Evolutionary conservation across 441 rosid species (phyloP).

Genomic region (Populus hybrid): DNA sequence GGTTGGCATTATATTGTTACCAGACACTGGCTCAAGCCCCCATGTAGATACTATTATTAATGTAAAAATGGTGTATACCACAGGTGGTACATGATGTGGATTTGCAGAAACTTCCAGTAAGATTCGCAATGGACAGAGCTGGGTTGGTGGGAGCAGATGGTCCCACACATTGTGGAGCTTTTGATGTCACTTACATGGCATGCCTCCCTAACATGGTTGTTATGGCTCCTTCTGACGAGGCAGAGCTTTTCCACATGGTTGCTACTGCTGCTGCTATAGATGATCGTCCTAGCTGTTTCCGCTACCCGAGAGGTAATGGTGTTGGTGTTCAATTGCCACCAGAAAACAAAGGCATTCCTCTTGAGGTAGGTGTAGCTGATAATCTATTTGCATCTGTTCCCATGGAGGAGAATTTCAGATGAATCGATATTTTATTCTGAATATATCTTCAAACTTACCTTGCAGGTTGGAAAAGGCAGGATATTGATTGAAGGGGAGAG

Average conservation of each 20-base stretch:
- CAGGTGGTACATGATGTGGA: conserved; percentile 97
- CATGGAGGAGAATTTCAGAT: not conserved
- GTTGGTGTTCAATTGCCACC: conserved; percentile 75
- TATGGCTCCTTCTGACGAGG: conserved; percentile 96
- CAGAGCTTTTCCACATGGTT: conserved; percentile 93
- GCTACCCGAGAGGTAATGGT: conserved; percentile 93
- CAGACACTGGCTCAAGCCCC: not conserved
- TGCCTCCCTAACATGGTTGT: conserved; percentile 98
- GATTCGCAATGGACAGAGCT: conserved; percentile 97
- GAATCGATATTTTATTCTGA: not conserved
- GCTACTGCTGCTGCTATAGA: conserved; percentile 89
- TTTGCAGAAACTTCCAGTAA: conserved; percentile 86
- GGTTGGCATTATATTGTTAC: not conserved
- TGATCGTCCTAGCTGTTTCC: conserved; percentile 94
- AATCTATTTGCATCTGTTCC: not conserved
- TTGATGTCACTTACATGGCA: conserved; percentile 92
- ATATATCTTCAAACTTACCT: not conserved
- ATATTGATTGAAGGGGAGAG: conserved; percentile 79
- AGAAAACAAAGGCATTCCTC: conserved; percentile 77
- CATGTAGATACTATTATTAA: not conserved
- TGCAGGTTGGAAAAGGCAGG: conserved; percentile 83
- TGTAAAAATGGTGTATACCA: conserved; percentile 2
- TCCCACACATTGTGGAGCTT: conserved; percentile 91
- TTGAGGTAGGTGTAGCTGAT: conserved; percentile 47
- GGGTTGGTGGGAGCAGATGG: conserved; percentile 98